These are phyloP conservation scores for Neopestalotiopsis rosae DNA, from an alignment of 2,329 filamentous ascomycete species.

Conservation along the genomic window DNA sequence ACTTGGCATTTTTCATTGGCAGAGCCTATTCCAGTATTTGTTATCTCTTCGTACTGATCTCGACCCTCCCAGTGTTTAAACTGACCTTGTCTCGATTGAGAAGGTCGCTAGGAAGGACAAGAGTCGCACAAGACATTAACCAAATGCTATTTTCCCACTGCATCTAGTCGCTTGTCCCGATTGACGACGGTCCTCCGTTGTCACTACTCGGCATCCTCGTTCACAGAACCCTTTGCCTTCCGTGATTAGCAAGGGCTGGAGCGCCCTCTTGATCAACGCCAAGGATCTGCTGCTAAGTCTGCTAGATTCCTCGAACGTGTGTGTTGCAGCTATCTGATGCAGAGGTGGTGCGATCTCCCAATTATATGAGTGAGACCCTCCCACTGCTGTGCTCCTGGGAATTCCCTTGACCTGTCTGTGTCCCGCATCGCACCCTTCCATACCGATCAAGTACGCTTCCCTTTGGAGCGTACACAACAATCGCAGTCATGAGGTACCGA, in stretches of 20 bases:
- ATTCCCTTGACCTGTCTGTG: not conserved
- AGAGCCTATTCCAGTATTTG: not conserved
- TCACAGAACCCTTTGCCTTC: conserved; percentile 2
- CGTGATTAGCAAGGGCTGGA: not conserved
- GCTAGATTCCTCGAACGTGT: no score
- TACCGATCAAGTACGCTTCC: not conserved
- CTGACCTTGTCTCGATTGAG: conserved; percentile 11
- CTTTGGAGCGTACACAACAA: not conserved
- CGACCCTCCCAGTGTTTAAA: not conserved
- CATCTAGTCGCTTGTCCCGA: not conserved
- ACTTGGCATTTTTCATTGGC: conserved; percentile 10
- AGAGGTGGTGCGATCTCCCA: not conserved
- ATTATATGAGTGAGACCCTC: not conserved
- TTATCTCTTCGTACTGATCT: conserved; percentile 3
- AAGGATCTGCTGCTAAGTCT: not conserved
- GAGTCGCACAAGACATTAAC: conserved; percentile 7
- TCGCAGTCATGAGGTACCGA: conserved; percentile 9
- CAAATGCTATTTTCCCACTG: not conserved
- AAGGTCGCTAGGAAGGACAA: conserved; percentile 5
- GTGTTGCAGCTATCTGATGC: not conserved
- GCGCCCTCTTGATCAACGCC: not conserved
- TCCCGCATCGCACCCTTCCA: not conserved
- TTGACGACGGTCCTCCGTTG: conserved; percentile 12
- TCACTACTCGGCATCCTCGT: not conserved
- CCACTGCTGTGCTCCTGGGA: not conserved